A percentile compares a stretch with the other conserved stretches of the same genome.
Evolutionary conservation across 108 stramenopile species (phyloP).

Genomic region (Pseudonitzschia delicatissima): DNA sequence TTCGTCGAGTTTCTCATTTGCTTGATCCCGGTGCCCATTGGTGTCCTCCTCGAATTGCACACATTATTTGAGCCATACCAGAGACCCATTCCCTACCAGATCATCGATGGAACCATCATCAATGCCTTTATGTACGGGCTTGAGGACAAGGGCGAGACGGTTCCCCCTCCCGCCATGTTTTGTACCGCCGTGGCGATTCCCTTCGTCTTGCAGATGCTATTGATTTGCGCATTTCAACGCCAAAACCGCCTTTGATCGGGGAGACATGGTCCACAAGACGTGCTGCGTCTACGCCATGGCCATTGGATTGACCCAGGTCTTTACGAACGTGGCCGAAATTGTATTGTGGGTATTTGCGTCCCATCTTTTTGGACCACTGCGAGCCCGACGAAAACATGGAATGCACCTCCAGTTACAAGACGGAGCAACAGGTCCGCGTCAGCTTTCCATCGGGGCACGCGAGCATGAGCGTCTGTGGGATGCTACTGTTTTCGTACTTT

Average conservation of each 20-base stretch:
- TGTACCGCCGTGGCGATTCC: neutral
- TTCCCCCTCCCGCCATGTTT: neutral
- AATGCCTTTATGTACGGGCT: neutral
- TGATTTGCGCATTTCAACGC: neutral
- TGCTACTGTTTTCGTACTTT: constrained; percentile 42
- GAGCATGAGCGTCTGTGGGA: constrained; percentile 39
- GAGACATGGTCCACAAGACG: constrained; percentile 22
- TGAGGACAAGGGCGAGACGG: neutral
- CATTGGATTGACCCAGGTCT: constrained; percentile 26
- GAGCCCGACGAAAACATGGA: constrained; percentile 36
- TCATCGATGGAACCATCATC: neutral
- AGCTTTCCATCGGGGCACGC: constrained; percentile 66
- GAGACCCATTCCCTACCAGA: constrained; percentile 10
- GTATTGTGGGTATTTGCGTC: constrained; percentile 57
- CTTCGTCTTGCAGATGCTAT: neutral
- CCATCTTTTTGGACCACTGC: constrained; percentile 52
- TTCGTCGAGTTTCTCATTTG: constrained; percentile 1
- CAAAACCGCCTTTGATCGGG: neutral
- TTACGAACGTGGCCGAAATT: constrained; percentile 42
- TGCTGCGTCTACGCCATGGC: constrained; percentile 39
- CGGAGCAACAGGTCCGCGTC: neutral
- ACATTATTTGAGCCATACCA: neutral
- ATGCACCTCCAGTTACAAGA: constrained; percentile 18
- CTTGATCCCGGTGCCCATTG: constrained; percentile 2
- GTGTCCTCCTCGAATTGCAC: constrained; percentile 6